Conservation (phyloP, 345 rosid species). For the Lumnitzera littorea region DNA sequence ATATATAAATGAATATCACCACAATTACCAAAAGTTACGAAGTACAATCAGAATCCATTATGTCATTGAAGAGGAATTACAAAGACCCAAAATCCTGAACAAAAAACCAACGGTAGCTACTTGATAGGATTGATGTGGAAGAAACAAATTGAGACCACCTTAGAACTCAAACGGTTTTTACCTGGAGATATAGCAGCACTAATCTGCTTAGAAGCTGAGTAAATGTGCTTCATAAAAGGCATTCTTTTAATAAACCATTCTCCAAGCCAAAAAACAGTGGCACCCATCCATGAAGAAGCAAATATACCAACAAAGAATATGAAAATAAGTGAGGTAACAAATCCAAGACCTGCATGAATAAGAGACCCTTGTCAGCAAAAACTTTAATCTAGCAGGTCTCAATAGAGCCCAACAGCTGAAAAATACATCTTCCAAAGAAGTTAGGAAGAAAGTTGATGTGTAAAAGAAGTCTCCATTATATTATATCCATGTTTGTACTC, state of each 20-base stretch:
- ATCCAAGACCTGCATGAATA: conserved; percentile 65
- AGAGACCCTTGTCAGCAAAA: neutral
- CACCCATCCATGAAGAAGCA: conserved; percentile 84
- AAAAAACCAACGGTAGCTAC: too few species aligned
- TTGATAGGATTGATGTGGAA: neutral
- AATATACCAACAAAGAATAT: conserved; percentile 70
- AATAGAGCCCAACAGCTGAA: too few species aligned
- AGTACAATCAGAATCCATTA: too few species aligned
- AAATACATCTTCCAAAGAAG: too few species aligned
- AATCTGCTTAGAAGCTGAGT: conserved; percentile 80
- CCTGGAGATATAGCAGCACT: conserved; percentile 88
- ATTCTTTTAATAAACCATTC: conserved; percentile 78
- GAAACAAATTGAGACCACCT: neutral
- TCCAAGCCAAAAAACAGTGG: conserved; percentile 70
- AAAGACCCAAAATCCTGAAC: too few species aligned
- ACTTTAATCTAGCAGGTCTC: too few species aligned
- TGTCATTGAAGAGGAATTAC: too few species aligned
- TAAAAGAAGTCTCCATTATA: too few species aligned
- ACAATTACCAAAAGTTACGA: too few species aligned
- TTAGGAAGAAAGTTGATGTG: too few species aligned
- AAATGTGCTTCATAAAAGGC: conserved; percentile 75
- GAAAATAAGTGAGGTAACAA: conserved; percentile 64
- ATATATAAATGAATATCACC: too few species aligned
- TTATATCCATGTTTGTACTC: too few species aligned
- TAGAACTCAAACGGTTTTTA: conserved; percentile 9